Percentiles rank a stretch among this genome's conserved stretches.
These are phyloP conservation scores for Neltuma alba DNA, from an alignment of 306 rosid species.

Conservation along the genomic window DNA sequence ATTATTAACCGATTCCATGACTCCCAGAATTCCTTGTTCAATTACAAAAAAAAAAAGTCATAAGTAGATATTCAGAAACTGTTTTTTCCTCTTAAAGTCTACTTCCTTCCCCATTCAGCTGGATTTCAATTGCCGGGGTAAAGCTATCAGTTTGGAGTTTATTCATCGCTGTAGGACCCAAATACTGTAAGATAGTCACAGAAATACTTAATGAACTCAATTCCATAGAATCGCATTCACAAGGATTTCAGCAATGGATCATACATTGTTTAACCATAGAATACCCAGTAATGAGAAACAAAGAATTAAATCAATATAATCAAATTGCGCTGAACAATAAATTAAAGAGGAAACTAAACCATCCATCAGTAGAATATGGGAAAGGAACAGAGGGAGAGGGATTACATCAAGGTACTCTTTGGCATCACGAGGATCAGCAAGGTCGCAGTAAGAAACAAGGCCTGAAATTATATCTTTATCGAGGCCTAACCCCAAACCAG, in stretches of 20 bases:
- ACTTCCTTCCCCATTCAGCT: not conserved
- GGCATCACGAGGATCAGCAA: slow-evolving; percentile 85
- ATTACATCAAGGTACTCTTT: slow-evolving; percentile 91
- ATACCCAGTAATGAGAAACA: not conserved
- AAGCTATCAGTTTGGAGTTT: not conserved
- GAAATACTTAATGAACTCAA: not conserved
- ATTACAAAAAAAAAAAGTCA: not conserved
- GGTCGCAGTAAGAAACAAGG: slow-evolving; percentile 88
- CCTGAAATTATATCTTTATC: slow-evolving; percentile 86
- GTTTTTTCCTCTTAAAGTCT: not conserved
- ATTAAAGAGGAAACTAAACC: not conserved
- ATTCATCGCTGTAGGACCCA: slow-evolving; percentile 13
- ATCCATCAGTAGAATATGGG: not conserved
- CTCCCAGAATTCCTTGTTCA: not conserved
- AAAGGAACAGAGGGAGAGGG: slow-evolving; percentile 13
- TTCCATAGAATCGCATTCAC: not conserved
- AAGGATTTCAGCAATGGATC: not conserved
- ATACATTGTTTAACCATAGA: not conserved
- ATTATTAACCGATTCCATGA: not conserved
- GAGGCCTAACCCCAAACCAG: slow-evolving; percentile 68
- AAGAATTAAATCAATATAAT: not conserved
- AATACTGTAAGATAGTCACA: not conserved
- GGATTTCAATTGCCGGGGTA: not conserved
- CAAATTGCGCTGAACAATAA: not conserved
- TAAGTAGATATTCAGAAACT: too few species aligned